Percentiles rank a stretch among this genome's conserved stretches.
These are phyloP conservation scores for Chromera velia DNA, from an alignment of 73 alveolate species.

Conservation along the genomic window DNA sequence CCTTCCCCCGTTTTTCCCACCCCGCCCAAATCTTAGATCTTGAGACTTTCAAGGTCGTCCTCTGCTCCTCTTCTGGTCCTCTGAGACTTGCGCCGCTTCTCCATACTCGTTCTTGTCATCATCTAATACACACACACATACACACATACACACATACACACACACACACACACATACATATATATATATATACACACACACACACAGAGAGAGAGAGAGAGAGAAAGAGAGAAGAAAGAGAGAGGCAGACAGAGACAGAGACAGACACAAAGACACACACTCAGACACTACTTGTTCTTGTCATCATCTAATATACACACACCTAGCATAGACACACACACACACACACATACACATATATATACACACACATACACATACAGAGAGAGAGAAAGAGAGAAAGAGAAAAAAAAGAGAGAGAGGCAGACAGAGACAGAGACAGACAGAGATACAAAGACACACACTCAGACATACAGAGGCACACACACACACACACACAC, in stretches of 20 bases:
- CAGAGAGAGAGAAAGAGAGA: not conserved
- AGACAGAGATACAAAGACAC: no score
- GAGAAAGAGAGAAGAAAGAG: not conserved
- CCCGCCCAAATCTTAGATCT: not conserved
- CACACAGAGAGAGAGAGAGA: not conserved
- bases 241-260: no score
- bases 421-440: no score
- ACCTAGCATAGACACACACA: no score
- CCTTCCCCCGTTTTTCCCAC: no score
- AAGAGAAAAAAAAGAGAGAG: not conserved
- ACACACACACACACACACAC: conserved; percentile 1
- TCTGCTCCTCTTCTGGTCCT: no score
- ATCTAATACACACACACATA: not conserved
- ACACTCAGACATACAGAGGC: no score
- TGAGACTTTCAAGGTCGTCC: not conserved
- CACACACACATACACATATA: not conserved
- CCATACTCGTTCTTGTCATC: no score
- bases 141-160: not conserved
- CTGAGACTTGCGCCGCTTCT: no score
- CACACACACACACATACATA: not conserved
- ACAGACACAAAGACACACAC: no score
- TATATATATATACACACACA: not conserved
- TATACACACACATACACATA: not conserved
- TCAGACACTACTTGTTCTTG: no score
- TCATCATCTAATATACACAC: no score